Base-by-base conservation (phyloP, 306 rosid genomes). In the Acacia acuminata region DNA sequence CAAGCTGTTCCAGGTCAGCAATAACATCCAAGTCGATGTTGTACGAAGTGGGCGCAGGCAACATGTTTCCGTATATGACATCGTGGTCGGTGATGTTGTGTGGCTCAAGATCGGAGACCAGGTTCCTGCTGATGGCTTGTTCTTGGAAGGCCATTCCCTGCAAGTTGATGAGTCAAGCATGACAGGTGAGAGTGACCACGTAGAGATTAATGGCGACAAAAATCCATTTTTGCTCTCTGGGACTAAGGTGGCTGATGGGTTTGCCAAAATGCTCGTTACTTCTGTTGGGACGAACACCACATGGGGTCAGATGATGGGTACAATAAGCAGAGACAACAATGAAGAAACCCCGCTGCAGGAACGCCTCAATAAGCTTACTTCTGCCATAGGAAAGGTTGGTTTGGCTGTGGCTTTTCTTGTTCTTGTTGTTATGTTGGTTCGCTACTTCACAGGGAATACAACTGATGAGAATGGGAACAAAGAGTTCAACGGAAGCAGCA, bases 1-100 rank as follows among this genome's bases (percentile, higher is more conserved):
- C 47, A 84, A 84, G 85, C 38, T 86, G 22, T 44, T 44, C 0
- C 63, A 50, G 34, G 16, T 45, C 11, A 13, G 40, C 38, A 71
- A 71, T 8, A 65, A 86, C 17, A 82, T 86, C 16, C 72, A 61
- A 38, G 76, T 86, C 15, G 92, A 80, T 1, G 87, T 89, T 9
- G 48, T 82, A 10, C 76, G 90, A 77, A 11, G 63, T 10, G 86
- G 87, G 0, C 25, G 84, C 13, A 36, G 76, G 3, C 82, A 73
- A 13, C 40, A 75, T 5, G 43, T 84, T 14, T 80, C 85, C 0
- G 56, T 69, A 8, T 47, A 80, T 10, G 87, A 89, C 25, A 74
- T 89, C 17, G 87, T 89, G 0, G 92, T 84, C 0, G 90, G 92
- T n/a, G 88, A 84, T 71, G 81, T 84, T 24, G 65, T 84, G 17